A percentile compares a stretch with the other conserved stretches of the same genome.
Conservation (phyloP, 352 stramenopile genomes). For the Phytophthora kernoviae region DNA sequence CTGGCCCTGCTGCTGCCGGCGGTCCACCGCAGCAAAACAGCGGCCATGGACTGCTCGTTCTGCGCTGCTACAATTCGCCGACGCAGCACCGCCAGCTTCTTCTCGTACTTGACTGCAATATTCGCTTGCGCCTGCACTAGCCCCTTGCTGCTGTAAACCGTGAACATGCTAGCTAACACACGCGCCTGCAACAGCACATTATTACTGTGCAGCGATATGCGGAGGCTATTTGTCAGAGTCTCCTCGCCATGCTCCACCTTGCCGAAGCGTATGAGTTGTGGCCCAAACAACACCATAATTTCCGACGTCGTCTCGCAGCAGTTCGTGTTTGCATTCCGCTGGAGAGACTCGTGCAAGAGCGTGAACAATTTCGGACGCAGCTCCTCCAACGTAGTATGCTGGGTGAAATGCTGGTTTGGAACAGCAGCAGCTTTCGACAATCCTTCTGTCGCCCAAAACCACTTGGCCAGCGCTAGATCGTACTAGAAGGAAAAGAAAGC, state of each 20-base stretch:
- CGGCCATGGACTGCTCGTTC: conserved; percentile 37
- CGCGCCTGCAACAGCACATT: conserved; percentile 74
- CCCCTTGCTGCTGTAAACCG: conserved; percentile 50
- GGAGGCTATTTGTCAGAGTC: conserved; percentile 62
- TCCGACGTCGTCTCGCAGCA: conserved; percentile 66
- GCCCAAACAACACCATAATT: conserved; percentile 74
- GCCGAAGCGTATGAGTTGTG: conserved; percentile 45
- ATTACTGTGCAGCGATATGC: conserved; percentile 60
- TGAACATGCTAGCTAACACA: conserved; percentile 62
- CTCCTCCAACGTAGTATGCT: conserved; percentile 46
- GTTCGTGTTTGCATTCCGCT: conserved; percentile 48
- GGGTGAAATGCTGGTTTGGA: conserved; percentile 10
- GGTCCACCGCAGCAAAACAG: conserved; percentile 60
- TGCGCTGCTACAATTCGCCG: conserved; percentile 54
- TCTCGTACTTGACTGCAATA: conserved; percentile 62
- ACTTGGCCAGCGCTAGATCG: conserved; percentile 71
- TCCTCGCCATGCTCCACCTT: conserved; percentile 58
- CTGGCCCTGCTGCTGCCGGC: conserved; percentile 12
- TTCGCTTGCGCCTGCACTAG: conserved; percentile 46
- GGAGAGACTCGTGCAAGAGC: conserved; percentile 54
- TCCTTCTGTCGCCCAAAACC: conserved; percentile 70
- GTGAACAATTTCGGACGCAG: conserved; percentile 45
- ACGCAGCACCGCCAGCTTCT: conserved; percentile 61
- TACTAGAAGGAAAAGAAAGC: conserved; percentile 43
- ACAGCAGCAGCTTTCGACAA: conserved; percentile 4